Evolutionary conservation across 495 filamentous ascomycete genomes (phyloP), one percentile per base, ranked within the genome.

Genomic region (Tetracladium setigerum): DNA sequence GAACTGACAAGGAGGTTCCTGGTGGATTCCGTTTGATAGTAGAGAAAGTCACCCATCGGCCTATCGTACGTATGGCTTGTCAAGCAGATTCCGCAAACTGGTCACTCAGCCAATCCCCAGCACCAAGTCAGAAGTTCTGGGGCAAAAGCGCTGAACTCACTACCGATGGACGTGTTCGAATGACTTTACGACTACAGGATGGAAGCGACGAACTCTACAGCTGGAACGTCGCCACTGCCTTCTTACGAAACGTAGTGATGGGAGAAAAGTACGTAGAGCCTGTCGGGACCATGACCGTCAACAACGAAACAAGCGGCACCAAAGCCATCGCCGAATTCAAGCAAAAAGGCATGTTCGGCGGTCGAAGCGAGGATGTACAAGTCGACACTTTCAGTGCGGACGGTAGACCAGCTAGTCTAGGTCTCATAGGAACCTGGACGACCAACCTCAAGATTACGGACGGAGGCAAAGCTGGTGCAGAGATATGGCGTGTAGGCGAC

Each of bases 191-290:
- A 22, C 61, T 75, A 14, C 50, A 69, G n/a, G 84, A 89, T 56
- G 69, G 71, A 11, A 77, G 64, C 0, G 80, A 83, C 38, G 91
- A 96, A 55, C 72, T 75, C 46, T 98, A 84, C 66, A 86, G 80
- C 60, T 97, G 87, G 85, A 81, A 73, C 18, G 73, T 82, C 6
- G 85, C 89, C 11, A 95, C 88, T 9, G 84, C 82, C 44, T 97
- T 95, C 65, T 72, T 98, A 45, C 81, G 92, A 38, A 98, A 98
- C 57, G 87, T 98, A 50, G 92, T 98, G 53, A 90, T 92, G 44
- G 92, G 92, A 19, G 92, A 98, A 68, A 97, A 96, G 67, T 98
- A 97, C 60, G 84, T 96, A 27, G 92, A 98, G 66, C 92, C 92
- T 1, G 87, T 95, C 9, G 89, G 89, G 14, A 84, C 77, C 43